A percentile compares a stretch with the other conserved stretches of the same genome.
Evolutionary conservation across 2,329 filamentous ascomycete species (phyloP).

Genomic region (Colletotrichum cordylinicola): DNA sequence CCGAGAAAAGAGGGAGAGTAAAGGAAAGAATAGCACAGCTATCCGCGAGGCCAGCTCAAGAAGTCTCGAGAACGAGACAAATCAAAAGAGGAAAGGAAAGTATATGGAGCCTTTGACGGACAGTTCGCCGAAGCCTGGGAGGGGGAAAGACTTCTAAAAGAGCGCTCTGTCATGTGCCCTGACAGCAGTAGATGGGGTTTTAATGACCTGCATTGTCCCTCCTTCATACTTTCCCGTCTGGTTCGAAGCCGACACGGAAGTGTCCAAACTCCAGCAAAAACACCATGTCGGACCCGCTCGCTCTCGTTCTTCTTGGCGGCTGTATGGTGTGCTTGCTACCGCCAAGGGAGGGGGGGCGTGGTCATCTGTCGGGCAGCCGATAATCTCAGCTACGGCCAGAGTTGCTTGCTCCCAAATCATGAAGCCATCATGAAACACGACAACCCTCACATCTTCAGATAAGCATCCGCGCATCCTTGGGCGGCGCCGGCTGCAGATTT

Average conservation of each 20-base stretch:
- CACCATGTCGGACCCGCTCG: background rate
- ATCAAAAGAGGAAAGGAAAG: background rate
- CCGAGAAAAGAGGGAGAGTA: background rate
- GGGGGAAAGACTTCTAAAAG: background rate
- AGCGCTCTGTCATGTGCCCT: background rate
- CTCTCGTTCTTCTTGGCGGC: constrained; percentile 3
- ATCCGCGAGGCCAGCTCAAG: constrained; percentile 20
- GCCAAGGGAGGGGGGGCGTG: background rate
- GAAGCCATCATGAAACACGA: constrained; percentile 25
- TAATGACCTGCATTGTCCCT: constrained; percentile 5
- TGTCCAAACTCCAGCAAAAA: background rate
- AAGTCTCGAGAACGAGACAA: constrained; percentile 3
- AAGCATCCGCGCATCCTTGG: constrained; percentile 13
- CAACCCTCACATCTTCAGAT: constrained; percentile 20
- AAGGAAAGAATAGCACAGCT: constrained; percentile 17
- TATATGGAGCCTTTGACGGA: background rate
- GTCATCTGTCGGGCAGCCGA: background rate
- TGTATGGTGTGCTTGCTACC: background rate
- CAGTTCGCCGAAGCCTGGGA: background rate
- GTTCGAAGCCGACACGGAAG: background rate
- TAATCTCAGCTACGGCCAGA: background rate
- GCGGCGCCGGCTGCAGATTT: constrained; percentile 11
- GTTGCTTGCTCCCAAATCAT: constrained; percentile 15
- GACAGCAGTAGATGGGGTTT: constrained; percentile 6
- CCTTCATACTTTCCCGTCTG: background rate